phyloP scores from a whole-genome alignment of 139 green algal species.

The Picochlorum sp. region DNA sequence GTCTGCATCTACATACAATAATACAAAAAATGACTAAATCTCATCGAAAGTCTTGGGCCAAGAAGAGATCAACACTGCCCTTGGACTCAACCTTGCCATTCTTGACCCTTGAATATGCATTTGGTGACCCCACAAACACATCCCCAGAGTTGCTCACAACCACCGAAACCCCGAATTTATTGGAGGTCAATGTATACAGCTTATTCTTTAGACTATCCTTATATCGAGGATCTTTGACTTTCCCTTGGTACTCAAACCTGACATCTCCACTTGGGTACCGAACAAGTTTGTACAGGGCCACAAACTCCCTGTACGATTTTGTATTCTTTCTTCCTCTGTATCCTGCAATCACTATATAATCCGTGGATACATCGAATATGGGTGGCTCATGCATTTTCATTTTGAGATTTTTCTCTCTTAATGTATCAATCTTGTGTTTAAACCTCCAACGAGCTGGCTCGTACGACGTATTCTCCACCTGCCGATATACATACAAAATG shows the following conservation, averaged over 20 bases:
- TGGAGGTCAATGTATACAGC: background rate
- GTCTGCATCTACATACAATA: too few species aligned
- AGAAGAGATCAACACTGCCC: constrained; percentile 1
- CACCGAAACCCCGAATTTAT: background rate
- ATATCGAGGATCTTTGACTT: background rate
- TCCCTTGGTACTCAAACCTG: background rate
- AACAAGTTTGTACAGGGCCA: background rate
- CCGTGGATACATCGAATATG: background rate
- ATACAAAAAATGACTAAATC: too few species aligned
- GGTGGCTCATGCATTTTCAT: background rate
- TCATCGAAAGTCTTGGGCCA: background rate
- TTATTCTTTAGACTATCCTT: background rate
- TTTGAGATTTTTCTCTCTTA: background rate
- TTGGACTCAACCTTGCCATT: constrained; percentile 2
- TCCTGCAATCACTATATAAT: background rate
- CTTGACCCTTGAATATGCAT: background rate
- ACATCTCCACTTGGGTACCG: background rate
- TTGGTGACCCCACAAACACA: constrained; percentile 1
- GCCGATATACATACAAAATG: background rate
- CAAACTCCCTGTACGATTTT: background rate
- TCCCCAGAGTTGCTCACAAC: background rate
- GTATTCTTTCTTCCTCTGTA: background rate
- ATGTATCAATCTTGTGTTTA: constrained; percentile 1
- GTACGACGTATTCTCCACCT: background rate
- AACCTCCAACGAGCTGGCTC: background rate